Conservation (phyloP, 306 rosid genomes). For the Corylus avellana region DNA sequence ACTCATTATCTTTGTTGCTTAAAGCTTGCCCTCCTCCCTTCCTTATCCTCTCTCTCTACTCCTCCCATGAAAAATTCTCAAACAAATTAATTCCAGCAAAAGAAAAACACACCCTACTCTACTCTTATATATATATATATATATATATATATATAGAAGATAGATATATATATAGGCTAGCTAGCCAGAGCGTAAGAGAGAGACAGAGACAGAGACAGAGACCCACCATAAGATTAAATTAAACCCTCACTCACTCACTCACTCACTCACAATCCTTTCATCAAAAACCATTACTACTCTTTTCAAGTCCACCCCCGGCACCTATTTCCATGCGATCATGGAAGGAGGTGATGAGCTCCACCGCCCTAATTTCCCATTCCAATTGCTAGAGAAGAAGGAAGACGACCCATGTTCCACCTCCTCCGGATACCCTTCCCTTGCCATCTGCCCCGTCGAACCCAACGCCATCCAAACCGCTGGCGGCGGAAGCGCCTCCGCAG, state of each 20-base stretch:
- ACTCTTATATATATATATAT: too few species aligned
- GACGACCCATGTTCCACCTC: constrained; percentile 72
- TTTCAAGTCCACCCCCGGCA: not conserved
- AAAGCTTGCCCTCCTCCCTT: constrained; percentile 38
- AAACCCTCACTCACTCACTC: not conserved
- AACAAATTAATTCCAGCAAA: constrained; percentile 29
- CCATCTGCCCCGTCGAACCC: constrained; percentile 48
- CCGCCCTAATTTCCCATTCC: constrained; percentile 85
- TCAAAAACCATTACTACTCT: not conserved
- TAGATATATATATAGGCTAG: too few species aligned
- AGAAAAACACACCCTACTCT: not conserved
- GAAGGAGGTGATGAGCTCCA: constrained; percentile 75
- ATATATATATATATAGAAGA: too few species aligned
- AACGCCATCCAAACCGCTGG: constrained; percentile 5
- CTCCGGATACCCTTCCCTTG: constrained; percentile 49
- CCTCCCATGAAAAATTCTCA: constrained; percentile 29
- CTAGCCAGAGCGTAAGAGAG: not conserved
- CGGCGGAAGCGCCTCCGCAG: constrained; percentile 5
- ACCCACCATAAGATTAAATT: constrained; percentile 42
- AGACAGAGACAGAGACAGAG: constrained; percentile 21
- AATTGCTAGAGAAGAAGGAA: constrained; percentile 82
- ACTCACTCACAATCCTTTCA: constrained; percentile 30
- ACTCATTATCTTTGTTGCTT: constrained; percentile 91
- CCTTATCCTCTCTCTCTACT: constrained; percentile 15
- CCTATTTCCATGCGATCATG: constrained; percentile 70